Percentiles rank a stretch among this genome's conserved stretches.
Evolutionary conservation across 192 early-diverging fungal species (phyloP).

Genomic region (Spizellomyces punctatus): DNA sequence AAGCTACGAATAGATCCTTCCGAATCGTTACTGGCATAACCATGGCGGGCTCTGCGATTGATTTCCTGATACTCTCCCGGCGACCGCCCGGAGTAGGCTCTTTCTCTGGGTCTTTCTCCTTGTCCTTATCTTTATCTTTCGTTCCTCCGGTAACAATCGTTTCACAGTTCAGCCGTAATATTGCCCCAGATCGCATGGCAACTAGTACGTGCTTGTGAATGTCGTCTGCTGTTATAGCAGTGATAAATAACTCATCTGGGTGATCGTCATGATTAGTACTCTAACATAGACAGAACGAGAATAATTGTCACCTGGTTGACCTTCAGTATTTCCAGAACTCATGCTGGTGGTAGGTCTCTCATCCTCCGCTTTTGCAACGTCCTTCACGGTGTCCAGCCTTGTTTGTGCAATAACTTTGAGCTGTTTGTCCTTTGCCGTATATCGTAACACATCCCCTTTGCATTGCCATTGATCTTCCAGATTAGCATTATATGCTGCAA

Average conservation of each 20-base stretch:
- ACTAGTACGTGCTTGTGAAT: slow-evolving; percentile 30
- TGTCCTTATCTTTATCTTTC: slow-evolving; percentile 4
- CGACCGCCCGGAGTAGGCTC: neutral
- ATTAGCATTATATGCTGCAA: slow-evolving; percentile 26
- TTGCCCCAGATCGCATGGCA: slow-evolving; percentile 30
- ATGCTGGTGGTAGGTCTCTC: slow-evolving; percentile 7
- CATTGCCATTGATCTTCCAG: slow-evolving; percentile 43
- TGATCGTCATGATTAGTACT: neutral
- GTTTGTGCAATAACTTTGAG: slow-evolving; percentile 33
- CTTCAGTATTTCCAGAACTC: neutral
- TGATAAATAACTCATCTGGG: slow-evolving; percentile 10
- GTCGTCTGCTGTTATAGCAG: slow-evolving; percentile 19
- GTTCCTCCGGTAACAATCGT: slow-evolving; percentile 10
- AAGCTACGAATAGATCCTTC: slow-evolving; percentile 37
- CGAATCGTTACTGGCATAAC: slow-evolving; percentile 2
- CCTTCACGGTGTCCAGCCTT: slow-evolving; percentile 21
- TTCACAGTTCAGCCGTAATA: slow-evolving; percentile 33
- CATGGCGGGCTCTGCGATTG: neutral
- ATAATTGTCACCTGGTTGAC: neutral
- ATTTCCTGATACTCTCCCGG: neutral
- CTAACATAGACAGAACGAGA: no score
- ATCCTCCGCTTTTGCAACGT: neutral
- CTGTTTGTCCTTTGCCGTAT: slow-evolving; percentile 32
- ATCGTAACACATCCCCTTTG: slow-evolving; percentile 24
- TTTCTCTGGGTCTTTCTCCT: slow-evolving; percentile 12